phyloP scores from a whole-genome alignment of 352 stramenopile genomes.

The Globisporangium paroecandrum region DNA sequence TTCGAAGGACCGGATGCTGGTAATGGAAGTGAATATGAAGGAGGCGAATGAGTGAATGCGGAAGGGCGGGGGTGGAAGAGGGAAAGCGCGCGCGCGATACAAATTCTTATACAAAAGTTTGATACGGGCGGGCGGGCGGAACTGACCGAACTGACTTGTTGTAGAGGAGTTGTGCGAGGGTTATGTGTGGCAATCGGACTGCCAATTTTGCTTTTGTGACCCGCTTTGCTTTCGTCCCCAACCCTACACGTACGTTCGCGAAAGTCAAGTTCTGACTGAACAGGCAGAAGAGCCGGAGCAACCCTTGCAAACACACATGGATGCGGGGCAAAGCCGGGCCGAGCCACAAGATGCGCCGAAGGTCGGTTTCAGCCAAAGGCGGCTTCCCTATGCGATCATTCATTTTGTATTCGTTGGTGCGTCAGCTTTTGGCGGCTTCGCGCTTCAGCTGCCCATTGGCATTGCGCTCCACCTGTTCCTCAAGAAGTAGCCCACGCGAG shows the following conservation, averaged over 20 bases:
- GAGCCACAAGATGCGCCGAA: neutral
- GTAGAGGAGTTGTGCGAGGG: neutral
- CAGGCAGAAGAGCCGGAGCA: neutral
- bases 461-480: neutral
- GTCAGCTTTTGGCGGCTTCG: neutral
- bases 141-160: conserved; percentile 10
- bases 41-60: conserved; percentile 2
- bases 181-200: neutral
- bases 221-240: neutral
- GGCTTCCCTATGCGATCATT: neutral
- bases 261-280: neutral
- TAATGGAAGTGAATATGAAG: neutral
- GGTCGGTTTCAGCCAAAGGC: neutral
- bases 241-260: neutral
- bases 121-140: neutral
- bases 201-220: neutral
- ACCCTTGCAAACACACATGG: neutral
- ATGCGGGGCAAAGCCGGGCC: neutral
- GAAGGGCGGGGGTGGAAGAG: neutral
- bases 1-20: neutral
- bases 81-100: conserved; percentile 1
- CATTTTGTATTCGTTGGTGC: neutral
- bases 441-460: neutral
- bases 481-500: neutral
- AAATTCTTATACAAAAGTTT: neutral